Evolutionary conservation across 73 alveolate species (phyloP).

Genomic region (Tetrahymena borealis): DNA sequence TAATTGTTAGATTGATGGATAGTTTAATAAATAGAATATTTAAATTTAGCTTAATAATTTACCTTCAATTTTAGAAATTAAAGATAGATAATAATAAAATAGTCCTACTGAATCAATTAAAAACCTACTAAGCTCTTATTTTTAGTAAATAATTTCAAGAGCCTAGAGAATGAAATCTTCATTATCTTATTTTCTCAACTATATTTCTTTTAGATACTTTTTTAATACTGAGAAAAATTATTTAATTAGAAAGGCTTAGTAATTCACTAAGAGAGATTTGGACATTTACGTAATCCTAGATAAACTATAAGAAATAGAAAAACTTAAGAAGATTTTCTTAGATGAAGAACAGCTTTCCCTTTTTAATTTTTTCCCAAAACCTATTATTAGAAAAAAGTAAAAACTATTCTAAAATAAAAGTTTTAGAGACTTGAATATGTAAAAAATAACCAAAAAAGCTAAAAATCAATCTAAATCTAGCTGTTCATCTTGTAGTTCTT

Average conservation of each 20-base stretch:
- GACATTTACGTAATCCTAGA: slow-evolving; percentile 23
- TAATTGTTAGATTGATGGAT: too few relatives aligned
- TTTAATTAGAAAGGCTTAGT: background rate
- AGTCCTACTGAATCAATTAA: background rate
- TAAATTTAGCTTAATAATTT: background rate
- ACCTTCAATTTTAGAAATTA: background rate
- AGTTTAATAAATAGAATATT: too few relatives aligned
- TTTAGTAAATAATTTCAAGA: background rate
- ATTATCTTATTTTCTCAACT: background rate
- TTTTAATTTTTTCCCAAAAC: slow-evolving; percentile 34
- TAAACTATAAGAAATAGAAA: slow-evolving; percentile 31
- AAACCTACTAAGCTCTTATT: background rate
- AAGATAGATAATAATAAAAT: background rate
- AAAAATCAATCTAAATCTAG: background rate
- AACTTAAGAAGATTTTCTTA: slow-evolving; percentile 15
- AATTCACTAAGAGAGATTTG: slow-evolving; percentile 25
- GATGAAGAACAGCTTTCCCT: slow-evolving; percentile 4
- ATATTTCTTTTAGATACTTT: background rate
- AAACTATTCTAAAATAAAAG: background rate
- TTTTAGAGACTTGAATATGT: background rate
- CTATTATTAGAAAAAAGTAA: background rate
- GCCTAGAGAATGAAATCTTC: background rate
- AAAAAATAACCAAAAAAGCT: background rate
- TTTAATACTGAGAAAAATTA: background rate
- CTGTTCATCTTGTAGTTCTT: background rate